These are phyloP conservation scores for Hanseniaspora lindneri DNA, from an alignment of 805 yeast species.

Conservation along the genomic window DNA sequence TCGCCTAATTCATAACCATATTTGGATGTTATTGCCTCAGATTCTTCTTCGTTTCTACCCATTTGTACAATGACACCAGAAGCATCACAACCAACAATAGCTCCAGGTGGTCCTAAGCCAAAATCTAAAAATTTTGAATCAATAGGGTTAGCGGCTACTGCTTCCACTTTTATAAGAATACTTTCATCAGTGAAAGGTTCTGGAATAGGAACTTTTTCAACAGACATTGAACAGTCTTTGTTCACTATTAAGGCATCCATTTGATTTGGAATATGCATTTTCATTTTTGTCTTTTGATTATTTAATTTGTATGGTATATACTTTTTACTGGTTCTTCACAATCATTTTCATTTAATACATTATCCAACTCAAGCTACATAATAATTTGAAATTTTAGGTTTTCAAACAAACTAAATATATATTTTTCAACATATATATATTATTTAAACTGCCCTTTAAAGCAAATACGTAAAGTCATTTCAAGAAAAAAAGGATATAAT, in stretches of 20 bases:
- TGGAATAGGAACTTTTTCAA: constrained; percentile 27
- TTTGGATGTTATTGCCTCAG: constrained; percentile 10
- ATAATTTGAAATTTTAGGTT: too few relatives aligned
- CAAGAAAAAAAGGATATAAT: too few relatives aligned
- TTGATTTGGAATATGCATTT: constrained; percentile 19
- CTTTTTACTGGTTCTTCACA: neutral
- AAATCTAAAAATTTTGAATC: constrained; percentile 51
- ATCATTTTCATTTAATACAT: too few relatives aligned
- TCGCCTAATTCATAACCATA: constrained; percentile 38
- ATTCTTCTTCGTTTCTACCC: constrained; percentile 31
- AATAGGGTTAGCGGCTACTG: constrained; percentile 54
- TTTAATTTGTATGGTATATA: neutral
- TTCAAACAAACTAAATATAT: too few relatives aligned
- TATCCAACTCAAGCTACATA: too few relatives aligned
- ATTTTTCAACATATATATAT: too few relatives aligned
- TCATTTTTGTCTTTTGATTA: neutral
- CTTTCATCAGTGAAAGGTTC: constrained; percentile 26
- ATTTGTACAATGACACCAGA: constrained; percentile 46
- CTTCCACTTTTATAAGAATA: constrained; percentile 39
- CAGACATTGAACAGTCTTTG: constrained; percentile 25
- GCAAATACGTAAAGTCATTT: too few relatives aligned
- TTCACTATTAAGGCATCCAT: constrained; percentile 35
- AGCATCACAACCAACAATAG: constrained; percentile 47
- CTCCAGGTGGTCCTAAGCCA: constrained; percentile 35
- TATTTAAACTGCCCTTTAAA: too few relatives aligned